A percentile compares a stretch with the other conserved stretches of the same genome.
Conservation (phyloP, 495 filamentous ascomycete species). For the Trichoderma erinaceum region DNA sequence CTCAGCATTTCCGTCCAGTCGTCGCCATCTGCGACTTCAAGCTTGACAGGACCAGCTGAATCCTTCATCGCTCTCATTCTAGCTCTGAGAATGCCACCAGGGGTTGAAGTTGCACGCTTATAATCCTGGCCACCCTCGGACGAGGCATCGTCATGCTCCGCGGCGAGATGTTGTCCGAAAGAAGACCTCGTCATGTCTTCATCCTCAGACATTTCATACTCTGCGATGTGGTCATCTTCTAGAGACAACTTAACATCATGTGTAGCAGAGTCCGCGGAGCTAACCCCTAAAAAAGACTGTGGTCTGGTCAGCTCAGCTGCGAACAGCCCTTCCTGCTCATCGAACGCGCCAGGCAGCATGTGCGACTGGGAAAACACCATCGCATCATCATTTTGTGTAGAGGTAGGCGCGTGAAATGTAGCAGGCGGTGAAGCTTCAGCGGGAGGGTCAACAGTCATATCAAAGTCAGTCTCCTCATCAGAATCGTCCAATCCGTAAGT, state of each 20-base stretch:
- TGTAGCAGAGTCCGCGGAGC: conserved; percentile 75
- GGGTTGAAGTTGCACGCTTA: conserved; percentile 35
- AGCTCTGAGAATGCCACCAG: conserved; percentile 49
- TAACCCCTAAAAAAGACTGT: conserved; percentile 86
- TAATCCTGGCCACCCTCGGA: conserved; percentile 12
- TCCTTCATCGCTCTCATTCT: conserved; percentile 50
- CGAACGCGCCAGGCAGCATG: conserved; percentile 73
- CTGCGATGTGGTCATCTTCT: conserved; percentile 60
- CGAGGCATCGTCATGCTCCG: conserved; percentile 52
- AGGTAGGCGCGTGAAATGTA: conserved; percentile 28
- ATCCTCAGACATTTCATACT: conserved; percentile 65
- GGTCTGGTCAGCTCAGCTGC: conserved; percentile 37
- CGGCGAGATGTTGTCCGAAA: conserved; percentile 57
- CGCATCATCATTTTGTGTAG: conserved; percentile 53
- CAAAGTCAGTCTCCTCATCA: conserved; percentile 62
- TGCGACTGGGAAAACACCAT: conserved; percentile 73
- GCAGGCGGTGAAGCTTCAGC: conserved; percentile 17
- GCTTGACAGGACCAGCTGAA: conserved; percentile 54
- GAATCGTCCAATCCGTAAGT: conserved; percentile 91
- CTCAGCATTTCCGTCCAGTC: conserved; percentile 91
- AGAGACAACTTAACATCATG: conserved; percentile 56
- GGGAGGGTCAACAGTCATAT: conserved; percentile 18
- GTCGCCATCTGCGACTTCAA: conserved; percentile 48
- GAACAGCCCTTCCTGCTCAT: conserved; percentile 47
- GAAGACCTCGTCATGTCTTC: conserved; percentile 74